Percentiles rank a stretch among this genome's conserved stretches.
Conservation (phyloP, 805 yeast species). For the Yarrowia divulgata region DNA sequence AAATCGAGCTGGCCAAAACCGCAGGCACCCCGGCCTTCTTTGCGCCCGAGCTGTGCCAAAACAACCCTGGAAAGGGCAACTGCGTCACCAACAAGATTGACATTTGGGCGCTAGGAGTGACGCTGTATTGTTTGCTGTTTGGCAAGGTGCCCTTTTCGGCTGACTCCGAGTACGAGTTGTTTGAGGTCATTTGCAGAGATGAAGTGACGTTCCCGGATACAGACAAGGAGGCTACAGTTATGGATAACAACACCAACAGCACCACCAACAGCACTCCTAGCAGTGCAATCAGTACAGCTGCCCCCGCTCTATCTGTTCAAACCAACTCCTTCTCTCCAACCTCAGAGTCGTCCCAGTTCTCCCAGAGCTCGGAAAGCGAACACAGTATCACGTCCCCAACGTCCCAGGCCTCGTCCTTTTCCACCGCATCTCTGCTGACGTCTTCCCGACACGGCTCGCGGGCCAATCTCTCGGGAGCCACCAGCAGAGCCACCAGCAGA, state of each 20-base stretch:
- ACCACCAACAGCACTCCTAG: neutral
- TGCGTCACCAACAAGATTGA: slow-evolving; percentile 83
- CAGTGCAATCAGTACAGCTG: neutral
- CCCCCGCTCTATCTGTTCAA: neutral
- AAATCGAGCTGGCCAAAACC: slow-evolving; percentile 76
- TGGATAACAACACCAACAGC: no score
- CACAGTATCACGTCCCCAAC: slow-evolving; percentile 21
- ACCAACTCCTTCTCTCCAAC: neutral
- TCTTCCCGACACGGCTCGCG: slow-evolving; percentile 9
- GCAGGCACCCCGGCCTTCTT: slow-evolving; percentile 77
- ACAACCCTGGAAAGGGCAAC: slow-evolving; percentile 46
- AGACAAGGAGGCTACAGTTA: neutral
- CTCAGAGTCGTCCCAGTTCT: slow-evolving; percentile 9
- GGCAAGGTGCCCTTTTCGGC: slow-evolving; percentile 91
- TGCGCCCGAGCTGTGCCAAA: slow-evolving; percentile 70
- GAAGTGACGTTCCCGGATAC: slow-evolving; percentile 1
- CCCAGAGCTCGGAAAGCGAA: slow-evolving; percentile 23
- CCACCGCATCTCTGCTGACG: slow-evolving; percentile 16
- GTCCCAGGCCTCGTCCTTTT: slow-evolving; percentile 28
- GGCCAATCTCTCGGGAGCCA: slow-evolving; percentile 4
- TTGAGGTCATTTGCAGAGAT: slow-evolving; percentile 65
- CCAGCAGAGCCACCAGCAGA: slow-evolving; percentile 6
- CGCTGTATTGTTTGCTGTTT: slow-evolving; percentile 83
- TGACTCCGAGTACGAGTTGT: slow-evolving; percentile 82
- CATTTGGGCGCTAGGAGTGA: slow-evolving; percentile 97